phyloP scores from a whole-genome alignment of 2,329 filamentous ascomycete genomes.

The Hypoxylon sp. region DNA sequence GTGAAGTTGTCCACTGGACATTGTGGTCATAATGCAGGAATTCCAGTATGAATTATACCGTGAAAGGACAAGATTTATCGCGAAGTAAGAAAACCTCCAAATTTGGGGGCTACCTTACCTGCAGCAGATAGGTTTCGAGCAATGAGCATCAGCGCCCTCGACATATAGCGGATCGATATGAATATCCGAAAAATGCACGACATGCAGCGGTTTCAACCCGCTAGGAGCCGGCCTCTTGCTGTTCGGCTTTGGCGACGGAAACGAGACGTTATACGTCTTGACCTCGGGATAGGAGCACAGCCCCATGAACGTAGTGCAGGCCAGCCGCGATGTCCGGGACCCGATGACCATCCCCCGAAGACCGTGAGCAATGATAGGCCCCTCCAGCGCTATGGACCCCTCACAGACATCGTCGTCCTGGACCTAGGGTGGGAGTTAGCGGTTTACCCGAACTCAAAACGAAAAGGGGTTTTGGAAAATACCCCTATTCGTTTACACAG shows the following conservation, averaged over 20 bases:
- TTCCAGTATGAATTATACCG: neutral
- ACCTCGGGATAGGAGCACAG: constrained; percentile 63
- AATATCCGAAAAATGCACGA: constrained; percentile 71
- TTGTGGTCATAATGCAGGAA: neutral
- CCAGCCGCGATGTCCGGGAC: constrained; percentile 62
- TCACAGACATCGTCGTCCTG: constrained; percentile 68
- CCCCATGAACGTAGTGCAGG: constrained; percentile 66
- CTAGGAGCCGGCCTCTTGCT: constrained; percentile 56
- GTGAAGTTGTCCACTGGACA: neutral
- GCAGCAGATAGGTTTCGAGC: constrained; percentile 70
- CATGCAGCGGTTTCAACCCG: constrained; percentile 60
- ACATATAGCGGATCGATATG: constrained; percentile 69
- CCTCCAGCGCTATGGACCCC: constrained; percentile 64
- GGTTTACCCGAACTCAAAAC: neutral
- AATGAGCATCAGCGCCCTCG: constrained; percentile 64
- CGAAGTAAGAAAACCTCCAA: neutral
- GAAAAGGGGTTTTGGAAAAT: constrained; percentile 6
- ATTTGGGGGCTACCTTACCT: constrained; percentile 50
- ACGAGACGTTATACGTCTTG: constrained; percentile 56
- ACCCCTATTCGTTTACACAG: constrained; percentile 45
- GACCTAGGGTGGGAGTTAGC: constrained; percentile 50
- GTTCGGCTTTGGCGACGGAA: constrained; percentile 57
- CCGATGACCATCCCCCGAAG: constrained; percentile 61
- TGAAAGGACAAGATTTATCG: neutral
- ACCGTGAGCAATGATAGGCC: constrained; percentile 63